Percentiles rank a stretch among this genome's conserved stretches.
Evolutionary conservation across 225 moss, liverwort and hornwort genomes (phyloP).

Genomic region (Marchantia polymorpha): DNA sequence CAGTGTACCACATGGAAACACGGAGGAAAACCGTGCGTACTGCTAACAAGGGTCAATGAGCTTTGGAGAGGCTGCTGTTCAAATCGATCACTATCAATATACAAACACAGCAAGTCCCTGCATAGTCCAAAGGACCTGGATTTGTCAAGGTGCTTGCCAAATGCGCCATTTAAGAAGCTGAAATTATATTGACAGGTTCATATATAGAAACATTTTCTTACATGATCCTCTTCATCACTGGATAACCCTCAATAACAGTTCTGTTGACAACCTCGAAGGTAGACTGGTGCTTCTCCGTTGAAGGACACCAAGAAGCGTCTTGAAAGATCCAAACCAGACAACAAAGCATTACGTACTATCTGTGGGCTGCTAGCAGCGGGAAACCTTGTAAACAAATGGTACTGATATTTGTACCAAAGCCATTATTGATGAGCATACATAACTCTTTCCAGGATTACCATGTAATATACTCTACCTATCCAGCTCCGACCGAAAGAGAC

Average conservation of each 20-base stretch:
- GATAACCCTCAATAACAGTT: not conserved
- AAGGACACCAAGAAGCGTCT: not conserved
- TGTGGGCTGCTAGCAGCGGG: not conserved
- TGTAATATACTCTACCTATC: constrained; percentile 11
- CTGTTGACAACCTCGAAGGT: not conserved
- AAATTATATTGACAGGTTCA: not conserved
- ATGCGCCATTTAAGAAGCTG: not conserved
- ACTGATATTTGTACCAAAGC: constrained; percentile 17
- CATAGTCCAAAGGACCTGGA: too few relatives aligned
- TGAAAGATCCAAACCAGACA: not conserved
- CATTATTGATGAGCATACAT: constrained; percentile 10
- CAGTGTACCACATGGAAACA: too few relatives aligned
- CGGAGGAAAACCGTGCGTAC: too few relatives aligned
- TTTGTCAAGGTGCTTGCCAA: too few relatives aligned
- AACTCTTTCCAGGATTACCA: constrained; percentile 8
- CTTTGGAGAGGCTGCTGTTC: too few relatives aligned
- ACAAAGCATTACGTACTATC: not conserved
- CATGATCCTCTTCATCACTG: not conserved
- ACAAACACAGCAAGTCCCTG: too few relatives aligned
- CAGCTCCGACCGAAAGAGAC: constrained; percentile 14
- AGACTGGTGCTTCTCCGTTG: not conserved
- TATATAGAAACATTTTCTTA: not conserved
- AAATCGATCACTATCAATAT: too few relatives aligned
- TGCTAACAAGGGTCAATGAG: too few relatives aligned
- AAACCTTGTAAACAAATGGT: constrained; percentile 16